Evolutionary conservation across 768 basidiomycete genomes (phyloP).

Genomic region (Termitomyces heimii): DNA sequence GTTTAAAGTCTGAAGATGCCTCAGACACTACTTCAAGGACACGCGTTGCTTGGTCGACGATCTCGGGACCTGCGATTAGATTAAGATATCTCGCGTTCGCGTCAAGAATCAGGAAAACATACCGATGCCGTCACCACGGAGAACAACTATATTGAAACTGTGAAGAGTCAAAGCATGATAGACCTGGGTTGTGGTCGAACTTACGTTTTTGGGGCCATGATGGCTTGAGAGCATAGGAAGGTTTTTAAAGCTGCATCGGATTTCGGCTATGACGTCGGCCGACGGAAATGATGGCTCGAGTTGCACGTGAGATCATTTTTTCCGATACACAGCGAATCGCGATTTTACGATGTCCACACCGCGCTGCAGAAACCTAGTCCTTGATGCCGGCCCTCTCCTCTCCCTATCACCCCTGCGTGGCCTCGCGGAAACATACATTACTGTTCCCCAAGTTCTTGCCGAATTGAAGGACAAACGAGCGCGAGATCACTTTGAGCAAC

Average conservation of each 20-base stretch:
- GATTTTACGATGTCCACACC: constrained; percentile 18
- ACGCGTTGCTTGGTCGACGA: constrained; percentile 77
- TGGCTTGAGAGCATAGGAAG: background rate
- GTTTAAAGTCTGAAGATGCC: constrained; percentile 55
- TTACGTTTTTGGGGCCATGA: constrained; percentile 43
- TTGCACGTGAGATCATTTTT: constrained; percentile 14
- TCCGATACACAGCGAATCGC: constrained; percentile 10
- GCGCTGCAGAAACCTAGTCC: constrained; percentile 73
- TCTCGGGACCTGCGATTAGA: constrained; percentile 68
- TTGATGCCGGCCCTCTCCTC: constrained; percentile 92
- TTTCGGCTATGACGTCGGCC: constrained; percentile 12
- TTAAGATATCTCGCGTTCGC: constrained; percentile 9
- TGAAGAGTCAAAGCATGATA: background rate
- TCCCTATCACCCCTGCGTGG: constrained; percentile 88
- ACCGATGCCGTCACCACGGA: constrained; percentile 99
- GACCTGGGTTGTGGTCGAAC: background rate
- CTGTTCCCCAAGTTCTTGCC: constrained; percentile 83
- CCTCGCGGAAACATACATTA: constrained; percentile 78
- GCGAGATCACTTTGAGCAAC: constrained; percentile 77
- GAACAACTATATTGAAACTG: constrained; percentile 84
- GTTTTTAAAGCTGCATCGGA: constrained; percentile 6
- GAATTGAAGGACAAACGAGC: constrained; percentile 89
- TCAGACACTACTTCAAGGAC: constrained; percentile 72
- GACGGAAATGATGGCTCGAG: background rate
- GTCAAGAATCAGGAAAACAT: constrained; percentile 2